Base-by-base conservation (phyloP, 2,329 filamentous ascomycete species). In the Fulvia fulva region DNA sequence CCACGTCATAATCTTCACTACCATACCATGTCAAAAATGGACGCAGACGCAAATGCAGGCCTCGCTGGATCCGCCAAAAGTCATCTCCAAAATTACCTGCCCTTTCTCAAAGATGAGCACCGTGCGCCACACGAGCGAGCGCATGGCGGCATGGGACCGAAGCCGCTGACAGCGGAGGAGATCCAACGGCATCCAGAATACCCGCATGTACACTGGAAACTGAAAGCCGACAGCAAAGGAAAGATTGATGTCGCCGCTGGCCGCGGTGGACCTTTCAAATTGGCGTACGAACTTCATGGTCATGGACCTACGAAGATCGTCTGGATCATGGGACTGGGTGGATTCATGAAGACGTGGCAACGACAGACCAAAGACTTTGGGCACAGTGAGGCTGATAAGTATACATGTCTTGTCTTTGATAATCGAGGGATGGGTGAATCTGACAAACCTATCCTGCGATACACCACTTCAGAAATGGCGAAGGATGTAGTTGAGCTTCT, bases 401-500 rank as follows among this genome's bases (percentile, higher is more conserved):
- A 91, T 76, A 87, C 88, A 0, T 87, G 86, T 56, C 81, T 96
- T 6, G 76, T 94, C 56, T 79, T 91, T 64, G 91, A 96, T 77
- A 96, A 96, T 75, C 85, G 91, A 65, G 91, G 91, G 62, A 88
- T 95, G 70, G 91, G 91, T 57, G 82, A 82, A 61, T 91, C 87
- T 51, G 88, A 89, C 75, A 91, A 89, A 73, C 91, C 91, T 0
- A 70, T 89, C 22, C 79, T 82, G 67, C 84, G 90, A 44, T 96
- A 96, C 78, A 88, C 88, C 28, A 94, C 91, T 2, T 87, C 83
- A 41, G 88, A 90, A 66, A 95, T 96, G 91, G 91, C 91, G 22
- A 83, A 80, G 60, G 91, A 96, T 75, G 74, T 83, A 23, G 70
- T 92, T 63, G 89, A 94, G 67, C 77, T 94, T 19, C 68, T 84